These are phyloP conservation scores for Pythium biforme DNA, from an alignment of 352 stramenopile genomes.

Conservation along the genomic window DNA sequence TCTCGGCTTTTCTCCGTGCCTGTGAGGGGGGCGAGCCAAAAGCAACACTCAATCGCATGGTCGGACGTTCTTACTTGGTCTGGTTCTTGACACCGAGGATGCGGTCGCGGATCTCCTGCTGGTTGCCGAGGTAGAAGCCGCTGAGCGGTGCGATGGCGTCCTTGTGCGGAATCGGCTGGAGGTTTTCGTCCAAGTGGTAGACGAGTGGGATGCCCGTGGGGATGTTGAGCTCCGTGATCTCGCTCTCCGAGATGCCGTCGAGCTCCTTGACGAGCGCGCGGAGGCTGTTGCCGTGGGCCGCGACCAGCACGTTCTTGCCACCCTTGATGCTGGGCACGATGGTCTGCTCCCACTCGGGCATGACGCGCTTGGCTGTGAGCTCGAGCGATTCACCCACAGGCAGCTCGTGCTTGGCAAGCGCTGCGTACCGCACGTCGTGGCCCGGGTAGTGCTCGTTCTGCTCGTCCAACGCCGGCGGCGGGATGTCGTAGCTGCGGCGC, in stretches of 20 bases:
- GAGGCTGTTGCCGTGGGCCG: constrained; percentile 94
- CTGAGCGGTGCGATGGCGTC: constrained; percentile 85
- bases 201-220: constrained; percentile 89
- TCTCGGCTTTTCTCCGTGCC: no score
- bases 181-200: constrained; percentile 87
- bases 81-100: constrained; percentile 98
- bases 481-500: constrained; percentile 97
- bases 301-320: constrained; percentile 95
- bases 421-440: constrained; percentile 90
- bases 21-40: no score
- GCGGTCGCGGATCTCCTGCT: constrained; percentile 94
- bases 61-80: constrained; percentile 83
- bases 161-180: constrained; percentile 79
- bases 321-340: constrained; percentile 91
- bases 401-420: constrained; percentile 83
- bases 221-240: constrained; percentile 95
- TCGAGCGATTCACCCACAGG: constrained; percentile 93
- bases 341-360: constrained; percentile 89
- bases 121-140: constrained; percentile 90
- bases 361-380: constrained; percentile 90
- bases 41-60: no score
- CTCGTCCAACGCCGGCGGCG: constrained; percentile 92
- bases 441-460: constrained; percentile 91
- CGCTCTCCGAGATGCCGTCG: constrained; percentile 89
- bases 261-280: constrained; percentile 93